These are phyloP conservation scores for Heracleum sosnowskyi DNA, from an alignment of 129 eudicot species.

Conservation along the genomic window DNA sequence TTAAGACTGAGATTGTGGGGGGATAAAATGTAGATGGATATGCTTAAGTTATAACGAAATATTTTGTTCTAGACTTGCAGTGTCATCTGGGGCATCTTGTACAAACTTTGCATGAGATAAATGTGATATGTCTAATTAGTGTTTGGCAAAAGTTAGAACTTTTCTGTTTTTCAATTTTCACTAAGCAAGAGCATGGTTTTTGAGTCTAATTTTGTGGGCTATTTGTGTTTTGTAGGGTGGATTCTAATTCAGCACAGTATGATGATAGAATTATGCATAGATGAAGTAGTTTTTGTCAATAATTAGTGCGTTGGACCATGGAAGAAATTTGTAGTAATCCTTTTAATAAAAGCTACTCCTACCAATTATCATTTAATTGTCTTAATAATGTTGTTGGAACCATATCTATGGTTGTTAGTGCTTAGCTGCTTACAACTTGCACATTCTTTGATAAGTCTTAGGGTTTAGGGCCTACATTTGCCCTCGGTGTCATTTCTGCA, in stretches of 20 bases:
- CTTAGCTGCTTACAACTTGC: background rate
- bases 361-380: background rate
- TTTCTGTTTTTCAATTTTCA: background rate
- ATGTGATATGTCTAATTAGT: background rate
- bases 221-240: background rate
- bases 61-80: background rate
- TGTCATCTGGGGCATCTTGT: conserved; percentile 1
- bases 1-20: background rate
- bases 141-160: background rate
- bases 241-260: background rate
- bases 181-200: background rate
- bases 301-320: background rate
- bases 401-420: background rate
- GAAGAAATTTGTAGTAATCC: background rate
- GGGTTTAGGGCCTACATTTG: background rate
- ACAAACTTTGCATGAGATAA: background rate
- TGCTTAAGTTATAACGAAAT: background rate
- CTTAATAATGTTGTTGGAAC: background rate
- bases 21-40: background rate
- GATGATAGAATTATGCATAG: background rate
- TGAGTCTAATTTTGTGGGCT: conserved; percentile 9
- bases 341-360: background rate
- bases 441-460: background rate
- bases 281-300: background rate
- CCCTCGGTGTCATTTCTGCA: background rate